These are phyloP conservation scores for Trichophyton verrucosum DNA, from an alignment of 2,329 filamentous ascomycete genomes.

Conservation along the genomic window DNA sequence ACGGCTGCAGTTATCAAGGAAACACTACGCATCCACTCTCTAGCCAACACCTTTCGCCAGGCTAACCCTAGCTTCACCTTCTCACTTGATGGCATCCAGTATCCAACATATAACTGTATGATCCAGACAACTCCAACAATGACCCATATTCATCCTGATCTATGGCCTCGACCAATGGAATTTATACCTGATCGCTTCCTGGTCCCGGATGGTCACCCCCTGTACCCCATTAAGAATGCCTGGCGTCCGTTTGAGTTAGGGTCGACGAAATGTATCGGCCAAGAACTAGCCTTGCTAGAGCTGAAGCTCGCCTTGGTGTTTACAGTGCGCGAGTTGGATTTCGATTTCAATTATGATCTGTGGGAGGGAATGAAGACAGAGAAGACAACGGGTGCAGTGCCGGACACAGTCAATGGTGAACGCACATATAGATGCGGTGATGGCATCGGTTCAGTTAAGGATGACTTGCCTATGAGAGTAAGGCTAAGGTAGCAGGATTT, in stretches of 20 bases:
- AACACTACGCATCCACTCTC: constrained; percentile 40
- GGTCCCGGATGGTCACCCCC: constrained; percentile 11
- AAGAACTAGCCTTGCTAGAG: constrained; percentile 39
- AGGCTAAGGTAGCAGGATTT: too few relatives aligned
- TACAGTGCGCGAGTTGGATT: constrained; percentile 16
- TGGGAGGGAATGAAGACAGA: not conserved
- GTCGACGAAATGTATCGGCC: constrained; percentile 38
- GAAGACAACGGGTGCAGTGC: not conserved
- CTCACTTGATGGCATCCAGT: not conserved
- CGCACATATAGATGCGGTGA: not conserved
- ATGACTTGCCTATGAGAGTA: not conserved
- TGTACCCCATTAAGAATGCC: constrained; percentile 25
- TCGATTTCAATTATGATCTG: constrained; percentile 31
- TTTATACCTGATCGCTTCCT: constrained; percentile 31
- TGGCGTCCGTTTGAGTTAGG: constrained; percentile 41
- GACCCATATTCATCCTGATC: constrained; percentile 8
- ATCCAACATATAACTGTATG: not conserved
- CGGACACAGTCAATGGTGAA: not conserved
- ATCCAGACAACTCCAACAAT: not conserved
- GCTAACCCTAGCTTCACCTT: not conserved
- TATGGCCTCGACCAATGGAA: constrained; percentile 6
- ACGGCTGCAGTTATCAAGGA: constrained; percentile 45
- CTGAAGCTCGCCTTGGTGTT: constrained; percentile 19
- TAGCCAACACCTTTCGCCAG: constrained; percentile 17
- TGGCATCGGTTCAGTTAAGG: not conserved